Evolutionary conservation across 768 basidiomycete species (phyloP).

Genomic region (Cystofilobasidium macerans): DNA sequence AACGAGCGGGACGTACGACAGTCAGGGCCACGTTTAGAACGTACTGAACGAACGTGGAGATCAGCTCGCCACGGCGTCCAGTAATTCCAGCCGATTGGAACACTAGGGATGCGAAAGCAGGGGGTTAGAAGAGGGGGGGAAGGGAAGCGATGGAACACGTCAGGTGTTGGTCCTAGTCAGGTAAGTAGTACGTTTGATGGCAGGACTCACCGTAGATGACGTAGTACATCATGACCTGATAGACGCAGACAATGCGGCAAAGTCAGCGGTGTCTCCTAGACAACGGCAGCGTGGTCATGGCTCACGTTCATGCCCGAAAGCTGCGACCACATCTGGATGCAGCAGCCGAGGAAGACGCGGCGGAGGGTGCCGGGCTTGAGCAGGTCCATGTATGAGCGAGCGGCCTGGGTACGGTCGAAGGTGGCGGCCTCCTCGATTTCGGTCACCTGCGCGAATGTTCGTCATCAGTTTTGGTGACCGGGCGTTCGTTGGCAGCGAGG

Average conservation of each 20-base stretch:
- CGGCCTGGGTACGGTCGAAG: constrained; percentile 48
- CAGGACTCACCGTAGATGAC: constrained; percentile 24
- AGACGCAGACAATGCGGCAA: constrained; percentile 21
- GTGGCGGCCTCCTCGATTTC: constrained; percentile 42
- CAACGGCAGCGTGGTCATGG: too few relatives aligned
- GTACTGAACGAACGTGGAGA: constrained; percentile 54
- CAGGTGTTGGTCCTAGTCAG: too few relatives aligned
- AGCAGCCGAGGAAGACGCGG: constrained; percentile 57
- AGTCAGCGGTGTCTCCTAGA: not conserved
- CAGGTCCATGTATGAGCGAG: constrained; percentile 58
- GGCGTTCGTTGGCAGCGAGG: not conserved
- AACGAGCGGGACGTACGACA: too few relatives aligned
- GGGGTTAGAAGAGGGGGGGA: constrained; percentile 42
- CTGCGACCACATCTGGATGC: constrained; percentile 73
- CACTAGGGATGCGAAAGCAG: too few relatives aligned
- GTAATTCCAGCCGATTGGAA: constrained; percentile 69
- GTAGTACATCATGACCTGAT: constrained; percentile 14
- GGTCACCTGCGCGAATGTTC: constrained; percentile 47
- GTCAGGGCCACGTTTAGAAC: constrained; percentile 38
- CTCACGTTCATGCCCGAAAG: constrained; percentile 52
- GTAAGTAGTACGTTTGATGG: too few relatives aligned
- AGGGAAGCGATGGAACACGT: too few relatives aligned
- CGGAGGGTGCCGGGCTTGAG: constrained; percentile 56
- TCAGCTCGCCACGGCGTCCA: constrained; percentile 59
- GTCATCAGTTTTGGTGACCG: constrained; percentile 18